A percentile compares a stretch with the other conserved stretches of the same genome.
These are phyloP conservation scores for Citrus sp. DNA, from an alignment of 345 rosid genomes.

Conservation along the genomic window DNA sequence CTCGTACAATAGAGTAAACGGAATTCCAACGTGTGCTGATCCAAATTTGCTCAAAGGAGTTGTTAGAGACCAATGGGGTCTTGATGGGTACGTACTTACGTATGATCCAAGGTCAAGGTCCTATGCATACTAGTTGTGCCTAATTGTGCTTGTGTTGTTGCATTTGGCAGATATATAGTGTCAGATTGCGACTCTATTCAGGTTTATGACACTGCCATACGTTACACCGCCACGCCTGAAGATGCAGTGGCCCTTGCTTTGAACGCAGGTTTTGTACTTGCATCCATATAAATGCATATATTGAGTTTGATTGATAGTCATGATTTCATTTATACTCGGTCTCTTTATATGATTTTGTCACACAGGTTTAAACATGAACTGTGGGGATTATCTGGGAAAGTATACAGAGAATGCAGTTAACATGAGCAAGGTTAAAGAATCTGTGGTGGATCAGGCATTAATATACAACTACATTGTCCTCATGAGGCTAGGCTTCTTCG, in stretches of 20 bases:
- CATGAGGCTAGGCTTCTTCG: slow-evolving; percentile 55
- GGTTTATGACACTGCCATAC: slow-evolving; percentile 27
- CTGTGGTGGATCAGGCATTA: slow-evolving; percentile 40
- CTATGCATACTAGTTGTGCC: neutral
- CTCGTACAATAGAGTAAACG: slow-evolving; percentile 44
- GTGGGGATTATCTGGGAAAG: slow-evolving; percentile 37
- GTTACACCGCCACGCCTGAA: slow-evolving; percentile 47
- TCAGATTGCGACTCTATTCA: slow-evolving; percentile 68
- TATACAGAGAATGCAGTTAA: slow-evolving; percentile 41
- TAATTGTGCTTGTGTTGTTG: neutral
- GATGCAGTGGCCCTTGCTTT: slow-evolving; percentile 53
- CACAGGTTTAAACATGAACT: slow-evolving; percentile 51
- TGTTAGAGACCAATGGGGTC: slow-evolving; percentile 38
- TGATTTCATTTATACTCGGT: neutral
- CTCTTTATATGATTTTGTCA: neutral
- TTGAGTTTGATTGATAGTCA: neutral
- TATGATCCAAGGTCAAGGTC: neutral
- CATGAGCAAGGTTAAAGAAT: slow-evolving; percentile 34
- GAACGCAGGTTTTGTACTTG: slow-evolving; percentile 33
- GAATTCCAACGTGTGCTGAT: slow-evolving; percentile 39
- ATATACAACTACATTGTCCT: slow-evolving; percentile 36
- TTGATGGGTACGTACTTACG: slow-evolving; percentile 29
- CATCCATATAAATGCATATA: neutral
- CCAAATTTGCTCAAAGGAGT: slow-evolving; percentile 31
- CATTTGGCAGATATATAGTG: slow-evolving; percentile 37